Base-by-base conservation (phyloP, 495 filamentous ascomycete genomes). In the Daldinia concentrica region DNA sequence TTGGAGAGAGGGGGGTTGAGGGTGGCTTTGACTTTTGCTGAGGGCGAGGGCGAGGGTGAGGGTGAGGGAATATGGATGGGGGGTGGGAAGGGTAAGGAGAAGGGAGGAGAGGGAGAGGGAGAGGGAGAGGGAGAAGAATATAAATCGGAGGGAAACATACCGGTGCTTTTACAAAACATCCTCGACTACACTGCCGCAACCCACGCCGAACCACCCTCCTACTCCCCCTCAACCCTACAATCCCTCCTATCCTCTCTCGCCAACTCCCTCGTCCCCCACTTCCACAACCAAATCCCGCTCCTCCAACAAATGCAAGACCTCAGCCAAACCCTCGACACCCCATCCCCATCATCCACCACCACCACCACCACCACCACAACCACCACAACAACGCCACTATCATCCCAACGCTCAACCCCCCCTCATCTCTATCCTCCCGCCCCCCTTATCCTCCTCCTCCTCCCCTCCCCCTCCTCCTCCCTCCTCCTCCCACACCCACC, bases 221-320 rank as follows among this genome's bases (percentile, higher is more conserved):
- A 77, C 60, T 50, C 64, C 15, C 34, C 72, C 0, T 30, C 62
- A 5, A 64, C 56, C 0, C 58, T 75, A 0, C 48, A 54, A 4
- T 3, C 41, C 4, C 68, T 61, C 41, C 67, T 75, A 6, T 24
- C 9, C 5, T 12, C 64, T 5, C 73, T 75, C 43, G 73, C 69
- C 9, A 27, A 45, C 15, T 11, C 22, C 1, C 76, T 78, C 7
- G 76, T 76, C 39, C 76, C 76, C 0, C 76, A 70, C 30, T 68
- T 78, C 6, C 72, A 62, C 52, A 22, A 9, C 1, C 74, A 78
- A 39, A 65, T 78, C 48, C 36, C 58, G 9, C 19, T 63, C 0
- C 37, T 78, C 8, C 22, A 48, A 17, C 63, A 58, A 1, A 76
- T 77, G 76, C 61, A 55, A 4, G 68, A 77, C 22, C 64, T 77